Percentiles rank a stretch among this genome's conserved stretches.
Conservation (phyloP, 2,329 filamentous ascomycete genomes). For the Metarhizium anisopliae region DNA sequence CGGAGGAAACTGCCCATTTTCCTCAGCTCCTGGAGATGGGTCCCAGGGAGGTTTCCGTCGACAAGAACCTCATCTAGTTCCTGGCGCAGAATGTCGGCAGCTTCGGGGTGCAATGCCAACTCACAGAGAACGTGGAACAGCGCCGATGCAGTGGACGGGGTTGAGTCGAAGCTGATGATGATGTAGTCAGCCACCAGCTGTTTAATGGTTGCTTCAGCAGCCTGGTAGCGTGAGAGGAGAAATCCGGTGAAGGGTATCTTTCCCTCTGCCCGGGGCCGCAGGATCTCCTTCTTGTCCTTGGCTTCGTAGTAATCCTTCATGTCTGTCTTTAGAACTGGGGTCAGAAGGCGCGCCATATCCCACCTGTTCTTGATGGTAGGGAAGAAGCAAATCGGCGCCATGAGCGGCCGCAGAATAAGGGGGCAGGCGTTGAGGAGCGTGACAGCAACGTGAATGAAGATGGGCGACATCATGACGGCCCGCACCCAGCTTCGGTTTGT, state of each 20-base stretch:
- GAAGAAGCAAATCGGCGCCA: too few relatives aligned
- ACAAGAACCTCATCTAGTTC: slow-evolving; percentile 30
- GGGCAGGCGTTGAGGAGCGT: not conserved
- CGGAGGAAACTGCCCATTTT: slow-evolving; percentile 17
- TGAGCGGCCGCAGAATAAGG: not conserved
- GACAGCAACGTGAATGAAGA: not conserved
- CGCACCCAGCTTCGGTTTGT: not conserved
- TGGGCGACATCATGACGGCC: not conserved
- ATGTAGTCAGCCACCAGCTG: slow-evolving; percentile 7
- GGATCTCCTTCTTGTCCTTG: not conserved
- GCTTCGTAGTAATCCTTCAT: not conserved
- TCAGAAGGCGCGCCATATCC: too few relatives aligned
- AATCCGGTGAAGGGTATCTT: not conserved
- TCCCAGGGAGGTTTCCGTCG: slow-evolving; percentile 10
- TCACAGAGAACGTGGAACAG: slow-evolving; percentile 26
- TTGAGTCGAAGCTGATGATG: slow-evolving; percentile 7
- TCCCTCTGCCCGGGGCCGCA: too few relatives aligned
- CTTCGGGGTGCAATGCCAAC: slow-evolving; percentile 33
- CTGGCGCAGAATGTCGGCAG: slow-evolving; percentile 32
- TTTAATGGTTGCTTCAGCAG: not conserved
- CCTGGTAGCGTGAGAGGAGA: not conserved
- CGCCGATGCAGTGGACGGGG: slow-evolving; percentile 2
- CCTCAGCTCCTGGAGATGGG: slow-evolving; percentile 12
- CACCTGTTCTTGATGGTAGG: too few relatives aligned
- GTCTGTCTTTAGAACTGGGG: not conserved